Percentiles rank a stretch among this genome's conserved stretches.
phyloP scores from a whole-genome alignment of 78 protist genomes.

The Isochrysis galbana region DNA sequence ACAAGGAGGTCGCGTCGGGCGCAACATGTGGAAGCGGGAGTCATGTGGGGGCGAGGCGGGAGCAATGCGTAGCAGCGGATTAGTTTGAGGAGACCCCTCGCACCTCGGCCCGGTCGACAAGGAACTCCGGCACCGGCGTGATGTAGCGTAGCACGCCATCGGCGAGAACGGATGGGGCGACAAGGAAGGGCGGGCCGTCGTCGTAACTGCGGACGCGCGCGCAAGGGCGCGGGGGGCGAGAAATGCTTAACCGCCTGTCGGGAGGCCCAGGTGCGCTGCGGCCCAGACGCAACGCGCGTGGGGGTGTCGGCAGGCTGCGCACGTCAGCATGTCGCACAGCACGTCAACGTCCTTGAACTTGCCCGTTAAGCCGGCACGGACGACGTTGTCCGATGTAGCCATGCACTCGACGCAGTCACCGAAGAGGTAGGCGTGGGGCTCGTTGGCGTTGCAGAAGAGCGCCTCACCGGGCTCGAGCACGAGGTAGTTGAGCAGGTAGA shows the following conservation, averaged over 20 bases:
- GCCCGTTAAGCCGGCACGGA: conserved; percentile 97
- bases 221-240: too few species aligned
- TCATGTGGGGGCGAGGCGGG: too few species aligned
- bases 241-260: too few species aligned
- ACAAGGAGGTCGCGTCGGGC: too few species aligned
- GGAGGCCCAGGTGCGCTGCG: too few species aligned
- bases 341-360: conserved; percentile 85
- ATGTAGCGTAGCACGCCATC: background rate
- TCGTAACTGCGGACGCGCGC: too few species aligned
- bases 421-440: conserved; percentile 92
- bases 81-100: too few species aligned
- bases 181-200: background rate
- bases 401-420: conserved; percentile 95
- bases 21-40: too few species aligned
- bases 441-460: conserved; percentile 86
- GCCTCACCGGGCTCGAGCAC: conserved; percentile 73
- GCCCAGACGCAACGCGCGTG: too few species aligned
- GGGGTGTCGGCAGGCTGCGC: too few species aligned
- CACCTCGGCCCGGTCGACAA: background rate
- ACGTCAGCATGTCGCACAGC: conserved; percentile 42
- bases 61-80: too few species aligned
- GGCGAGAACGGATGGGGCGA: background rate
- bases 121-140: conserved; percentile 1
- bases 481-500: conserved; percentile 82
- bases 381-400: conserved; percentile 98